Percentiles rank a stretch among this genome's conserved stretches.
These are phyloP conservation scores for Guyanaporus albipodus DNA, from an alignment of 768 basidiomycete genomes.

Conservation along the genomic window DNA sequence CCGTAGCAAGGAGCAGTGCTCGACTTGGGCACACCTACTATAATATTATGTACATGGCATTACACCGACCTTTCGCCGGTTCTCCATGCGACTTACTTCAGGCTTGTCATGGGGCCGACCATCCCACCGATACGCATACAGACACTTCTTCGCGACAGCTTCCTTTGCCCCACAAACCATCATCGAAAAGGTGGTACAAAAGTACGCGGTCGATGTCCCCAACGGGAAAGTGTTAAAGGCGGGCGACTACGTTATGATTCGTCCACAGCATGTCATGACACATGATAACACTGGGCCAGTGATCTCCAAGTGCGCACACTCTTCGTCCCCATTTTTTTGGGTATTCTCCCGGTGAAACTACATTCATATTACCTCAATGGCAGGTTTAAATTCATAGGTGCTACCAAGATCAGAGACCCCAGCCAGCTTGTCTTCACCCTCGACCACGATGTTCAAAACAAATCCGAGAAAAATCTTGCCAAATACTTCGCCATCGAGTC, in stretches of 20 bases:
- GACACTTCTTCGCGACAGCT: slow-evolving; percentile 34
- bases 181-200: slow-evolving; percentile 97
- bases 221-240: slow-evolving; percentile 77
- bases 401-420: slow-evolving; percentile 75
- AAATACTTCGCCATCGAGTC: slow-evolving; percentile 92
- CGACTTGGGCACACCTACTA: too few relatives aligned
- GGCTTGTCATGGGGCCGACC: slow-evolving; percentile 8
- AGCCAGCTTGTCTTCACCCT: slow-evolving; percentile 92
- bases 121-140: not conserved
- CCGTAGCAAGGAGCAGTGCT: too few relatives aligned
- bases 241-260: slow-evolving; percentile 99
- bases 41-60: not conserved
- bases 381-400: slow-evolving; percentile 94
- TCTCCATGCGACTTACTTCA: slow-evolving; percentile 13
- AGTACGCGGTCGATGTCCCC: slow-evolving; percentile 89
- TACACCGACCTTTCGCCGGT: too few relatives aligned
- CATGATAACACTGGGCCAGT: slow-evolving; percentile 99
- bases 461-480: slow-evolving; percentile 78
- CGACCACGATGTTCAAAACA: slow-evolving; percentile 98
- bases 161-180: slow-evolving; percentile 67
- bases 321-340: not conserved
- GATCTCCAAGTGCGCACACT: slow-evolving; percentile 77
- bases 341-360: too few relatives aligned
- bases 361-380: not conserved
- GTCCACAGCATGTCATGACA: slow-evolving; percentile 97